A percentile compares a stretch with the other conserved stretches of the same genome.
These are phyloP conservation scores for Syzygium oleosum DNA, from an alignment of 345 rosid genomes.

Conservation along the genomic window DNA sequence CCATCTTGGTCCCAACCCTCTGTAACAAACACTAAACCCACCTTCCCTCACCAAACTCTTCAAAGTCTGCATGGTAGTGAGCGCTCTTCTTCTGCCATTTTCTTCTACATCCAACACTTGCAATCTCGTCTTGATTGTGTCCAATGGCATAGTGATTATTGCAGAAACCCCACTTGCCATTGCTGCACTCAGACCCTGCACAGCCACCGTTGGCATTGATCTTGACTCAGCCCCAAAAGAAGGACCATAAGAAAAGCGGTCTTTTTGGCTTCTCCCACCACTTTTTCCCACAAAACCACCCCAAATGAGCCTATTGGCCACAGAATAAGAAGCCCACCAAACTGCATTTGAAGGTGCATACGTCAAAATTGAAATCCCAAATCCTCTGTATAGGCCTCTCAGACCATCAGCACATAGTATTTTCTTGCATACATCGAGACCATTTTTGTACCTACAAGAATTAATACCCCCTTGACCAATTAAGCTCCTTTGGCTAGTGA, in stretches of 20 bases:
- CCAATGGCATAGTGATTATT: slow-evolving; percentile 74
- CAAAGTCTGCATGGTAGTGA: slow-evolving; percentile 50
- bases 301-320: slow-evolving; percentile 57
- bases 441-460: slow-evolving; percentile 41
- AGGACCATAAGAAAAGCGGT: background rate
- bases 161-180: slow-evolving; percentile 80
- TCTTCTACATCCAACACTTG: slow-evolving; percentile 76
- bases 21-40: slow-evolving; percentile 67
- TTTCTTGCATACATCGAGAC: slow-evolving; percentile 75
- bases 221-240: slow-evolving; percentile 16
- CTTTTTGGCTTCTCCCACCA: slow-evolving; percentile 18
- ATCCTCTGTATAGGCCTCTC: slow-evolving; percentile 82
- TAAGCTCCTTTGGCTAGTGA: slow-evolving; percentile 17
- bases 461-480: background rate
- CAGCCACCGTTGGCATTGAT: slow-evolving; percentile 38
- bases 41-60: slow-evolving; percentile 63
- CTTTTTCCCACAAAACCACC: slow-evolving; percentile 23
- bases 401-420: slow-evolving; percentile 68
- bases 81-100: slow-evolving; percentile 49
- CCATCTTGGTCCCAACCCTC: slow-evolving; percentile 95
- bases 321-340: slow-evolving; percentile 98
- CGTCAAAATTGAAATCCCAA: slow-evolving; percentile 86
- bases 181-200: slow-evolving; percentile 71
- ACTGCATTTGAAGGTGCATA: slow-evolving; percentile 95
- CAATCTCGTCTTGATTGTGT: slow-evolving; percentile 77